Evolutionary conservation across 345 rosid species (phyloP).

Genomic region (Pugionium cornutum): DNA sequence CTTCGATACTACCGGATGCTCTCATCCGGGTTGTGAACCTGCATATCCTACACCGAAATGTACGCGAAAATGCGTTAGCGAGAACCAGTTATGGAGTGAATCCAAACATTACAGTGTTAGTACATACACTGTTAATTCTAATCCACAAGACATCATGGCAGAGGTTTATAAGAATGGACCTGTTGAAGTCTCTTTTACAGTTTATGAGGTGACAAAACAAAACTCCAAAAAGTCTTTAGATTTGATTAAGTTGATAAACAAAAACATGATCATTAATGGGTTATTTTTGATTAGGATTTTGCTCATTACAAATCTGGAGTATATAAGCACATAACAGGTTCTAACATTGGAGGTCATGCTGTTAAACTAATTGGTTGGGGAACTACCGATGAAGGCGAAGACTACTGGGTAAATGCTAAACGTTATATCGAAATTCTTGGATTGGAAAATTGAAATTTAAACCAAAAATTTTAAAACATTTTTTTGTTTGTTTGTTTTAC

Average conservation of each 20-base stretch:
- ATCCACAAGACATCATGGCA: slow-evolving; percentile 76
- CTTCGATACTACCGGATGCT: slow-evolving; percentile 82
- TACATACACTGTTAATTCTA: slow-evolving; percentile 68
- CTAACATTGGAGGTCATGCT: slow-evolving; percentile 83
- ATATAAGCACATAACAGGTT: slow-evolving; percentile 79
- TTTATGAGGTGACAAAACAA: slow-evolving; percentile 86
- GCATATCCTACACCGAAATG: slow-evolving; percentile 83
- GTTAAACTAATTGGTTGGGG: slow-evolving; percentile 99
- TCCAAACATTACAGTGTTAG: slow-evolving; percentile 79
- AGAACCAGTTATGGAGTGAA: slow-evolving; percentile 68
- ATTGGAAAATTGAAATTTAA: background rate
- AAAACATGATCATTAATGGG: slow-evolving; percentile 2
- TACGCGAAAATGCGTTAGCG: slow-evolving; percentile 62
- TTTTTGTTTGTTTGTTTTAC: background rate
- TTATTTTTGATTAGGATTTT: slow-evolving; percentile 59
- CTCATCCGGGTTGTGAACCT: slow-evolving; percentile 98
- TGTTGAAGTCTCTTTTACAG: slow-evolving; percentile 86
- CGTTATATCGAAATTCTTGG: background rate
- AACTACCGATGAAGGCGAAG: slow-evolving; percentile 76
- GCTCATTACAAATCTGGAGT: slow-evolving; percentile 97
- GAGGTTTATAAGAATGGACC: slow-evolving; percentile 90
- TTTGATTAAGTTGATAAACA: background rate
- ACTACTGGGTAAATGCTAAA: slow-evolving; percentile 71
- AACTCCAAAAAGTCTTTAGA: background rate
- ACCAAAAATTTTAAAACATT: background rate